phyloP scores from a whole-genome alignment of 2,329 filamentous ascomycete species.

The Diaporthe ampelina region DNA sequence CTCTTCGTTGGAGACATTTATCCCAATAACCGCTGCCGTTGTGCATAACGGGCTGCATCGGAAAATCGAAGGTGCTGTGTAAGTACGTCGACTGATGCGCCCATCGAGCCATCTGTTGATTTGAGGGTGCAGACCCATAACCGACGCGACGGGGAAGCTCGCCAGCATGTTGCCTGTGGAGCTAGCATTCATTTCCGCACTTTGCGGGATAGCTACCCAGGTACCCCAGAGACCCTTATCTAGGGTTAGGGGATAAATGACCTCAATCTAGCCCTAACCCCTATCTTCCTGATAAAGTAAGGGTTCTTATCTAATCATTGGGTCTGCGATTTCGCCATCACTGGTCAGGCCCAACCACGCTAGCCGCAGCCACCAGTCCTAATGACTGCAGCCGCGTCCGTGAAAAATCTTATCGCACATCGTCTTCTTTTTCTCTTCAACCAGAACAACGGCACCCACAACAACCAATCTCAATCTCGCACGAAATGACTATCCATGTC shows the following conservation, averaged over 20 bases:
- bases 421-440: constrained; percentile 23
- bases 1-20: no score
- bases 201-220: neutral
- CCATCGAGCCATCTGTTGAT: neutral
- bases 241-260: no score
- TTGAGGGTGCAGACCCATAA: neutral
- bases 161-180: neutral
- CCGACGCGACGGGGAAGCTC: neutral
- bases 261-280: no score
- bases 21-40: neutral
- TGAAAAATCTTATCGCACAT: constrained; percentile 14
- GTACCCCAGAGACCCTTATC: neutral
- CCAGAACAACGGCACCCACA: constrained; percentile 5
- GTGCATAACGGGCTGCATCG: neutral
- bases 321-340: no score
- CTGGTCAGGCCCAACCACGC: neutral
- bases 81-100: neutral
- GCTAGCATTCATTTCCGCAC: neutral
- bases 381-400: neutral
- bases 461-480: constrained; percentile 2
- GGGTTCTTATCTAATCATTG: no score
- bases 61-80: neutral
- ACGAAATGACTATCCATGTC: constrained; percentile 17
- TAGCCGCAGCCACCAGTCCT: constrained; percentile 1
- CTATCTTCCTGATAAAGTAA: no score